Base-by-base conservation (phyloP, 2,329 filamentous ascomycete genomes). In the Capronia americana region DNA sequence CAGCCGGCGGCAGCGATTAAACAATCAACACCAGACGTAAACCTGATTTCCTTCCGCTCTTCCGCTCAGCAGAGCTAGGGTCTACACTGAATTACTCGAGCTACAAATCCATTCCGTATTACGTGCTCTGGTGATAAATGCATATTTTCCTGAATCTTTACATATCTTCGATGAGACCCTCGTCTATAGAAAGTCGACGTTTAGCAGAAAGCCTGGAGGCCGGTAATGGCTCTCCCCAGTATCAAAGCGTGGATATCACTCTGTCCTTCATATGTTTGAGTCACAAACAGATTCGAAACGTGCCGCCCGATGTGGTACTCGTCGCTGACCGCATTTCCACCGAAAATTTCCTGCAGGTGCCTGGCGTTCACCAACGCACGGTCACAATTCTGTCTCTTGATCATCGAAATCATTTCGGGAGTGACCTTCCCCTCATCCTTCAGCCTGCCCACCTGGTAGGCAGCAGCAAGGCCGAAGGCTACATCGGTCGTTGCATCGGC, bases 341-440 rank as follows among this genome's bases (percentile, higher is more conserved):
- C 95, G 81, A 99, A 97, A 24, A 99, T 87, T 82, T 99, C 95
- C 79, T 99, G 95, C 68, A 99, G 82, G 67, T 86, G 82, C 71
- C 95, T 86, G 23, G 93, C 88, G 71, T 94, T 93, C 32, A 86
- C 82, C 74, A 99, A 82, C 17, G 95, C 95, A 60, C 90, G 84
- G 79, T 99, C 95, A 79, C 95, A 99, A 80, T 99, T 99, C 82
- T 98, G 93, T 72, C 95, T 86, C 86, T 99, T 99, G 77, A 98
- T 89, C 92, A 99, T 90, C 8, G 86, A 88, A 74, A 99, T 96
- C 94, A 98, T 98, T 82, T 99, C 95, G 6, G 95, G 93, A 2
- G 90, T 89, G 26, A 87, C 88, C 79, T 92, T 92, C 70, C 93
- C 93, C 76, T 92, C 88, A 74, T 98, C 94, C 85, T 97, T 98